A percentile compares a stretch with the other conserved stretches of the same genome.
Evolutionary conservation across 2,329 filamentous ascomycete species (phyloP).

Genomic region (Pseudogymnoascus sp.): DNA sequence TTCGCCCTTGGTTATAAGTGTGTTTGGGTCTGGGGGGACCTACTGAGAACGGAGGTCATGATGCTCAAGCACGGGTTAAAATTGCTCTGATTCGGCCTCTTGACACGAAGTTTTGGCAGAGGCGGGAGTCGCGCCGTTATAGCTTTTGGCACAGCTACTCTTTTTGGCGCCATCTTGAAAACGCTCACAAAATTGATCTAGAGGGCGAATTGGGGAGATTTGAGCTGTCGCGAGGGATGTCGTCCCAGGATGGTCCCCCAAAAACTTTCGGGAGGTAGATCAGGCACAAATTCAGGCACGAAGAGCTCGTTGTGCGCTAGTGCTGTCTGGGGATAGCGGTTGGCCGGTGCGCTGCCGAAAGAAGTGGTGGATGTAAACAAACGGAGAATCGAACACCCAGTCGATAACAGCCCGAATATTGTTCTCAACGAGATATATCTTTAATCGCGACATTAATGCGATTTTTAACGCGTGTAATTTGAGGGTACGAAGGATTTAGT

Average conservation of each 20-base stretch:
- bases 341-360: constrained; percentile 6
- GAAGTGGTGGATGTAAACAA: constrained; percentile 8
- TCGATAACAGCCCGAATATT: neutral
- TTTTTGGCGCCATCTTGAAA: constrained; percentile 28
- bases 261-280: constrained; percentile 17
- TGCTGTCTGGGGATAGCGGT: constrained; percentile 9
- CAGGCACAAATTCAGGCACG: constrained; percentile 1
- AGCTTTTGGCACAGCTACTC: constrained; percentile 22
- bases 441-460: neutral
- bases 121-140: constrained; percentile 41
- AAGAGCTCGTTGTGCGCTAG: constrained; percentile 14
- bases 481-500: constrained; percentile 5
- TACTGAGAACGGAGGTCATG: constrained; percentile 62
- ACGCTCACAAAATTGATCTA: neutral
- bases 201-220: constrained; percentile 3
- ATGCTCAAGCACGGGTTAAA: constrained; percentile 56
- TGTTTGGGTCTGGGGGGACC: constrained; percentile 21
- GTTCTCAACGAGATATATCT: neutral
- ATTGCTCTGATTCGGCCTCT: constrained; percentile 53
- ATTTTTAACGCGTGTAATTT: constrained; percentile 1
- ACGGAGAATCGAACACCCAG: neutral
- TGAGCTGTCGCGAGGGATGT: neutral
- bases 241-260: neutral
- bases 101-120: constrained; percentile 54
- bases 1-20: neutral